phyloP scores from a whole-genome alignment of 2,329 filamentous ascomycete genomes.

The Cryphonectria carpinicola region DNA sequence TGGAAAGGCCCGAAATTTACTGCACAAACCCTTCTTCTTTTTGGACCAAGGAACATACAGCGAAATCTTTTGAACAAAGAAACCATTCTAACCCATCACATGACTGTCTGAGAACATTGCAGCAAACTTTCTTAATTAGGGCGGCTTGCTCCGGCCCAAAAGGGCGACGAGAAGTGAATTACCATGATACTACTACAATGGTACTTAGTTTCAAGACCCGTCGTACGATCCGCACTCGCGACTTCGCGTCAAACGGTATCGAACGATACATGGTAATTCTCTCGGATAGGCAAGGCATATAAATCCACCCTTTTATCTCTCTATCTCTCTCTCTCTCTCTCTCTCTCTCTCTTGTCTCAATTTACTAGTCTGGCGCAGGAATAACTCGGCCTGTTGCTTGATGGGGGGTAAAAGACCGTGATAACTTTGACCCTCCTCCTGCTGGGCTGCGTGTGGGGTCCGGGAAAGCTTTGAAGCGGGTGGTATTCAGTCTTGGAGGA shows the following conservation, averaged over 20 bases:
- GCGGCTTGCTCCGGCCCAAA: not conserved
- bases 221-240: not conserved
- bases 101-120: not conserved
- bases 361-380: not conserved
- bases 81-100: not conserved
- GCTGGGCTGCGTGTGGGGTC: not conserved
- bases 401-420: not conserved
- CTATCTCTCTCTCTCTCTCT: no score
- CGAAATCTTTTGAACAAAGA: fast-evolving
- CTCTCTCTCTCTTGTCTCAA: not conserved
- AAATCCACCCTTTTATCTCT: not conserved
- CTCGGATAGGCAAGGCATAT: not conserved
- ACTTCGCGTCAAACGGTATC: not conserved
- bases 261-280: not conserved
- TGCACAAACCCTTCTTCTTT: not conserved
- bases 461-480: not conserved
- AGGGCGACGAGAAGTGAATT: not conserved
- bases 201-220: not conserved
- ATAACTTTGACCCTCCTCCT: not conserved
- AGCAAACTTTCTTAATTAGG: not conserved
- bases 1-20: no score
- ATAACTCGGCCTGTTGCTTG: not conserved
- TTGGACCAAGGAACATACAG: not conserved
- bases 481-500: not conserved
- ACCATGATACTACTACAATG: not conserved